Conservation (phyloP, 2,329 filamentous ascomycete genomes). For the Cordyceps cateniannulata region DNA sequence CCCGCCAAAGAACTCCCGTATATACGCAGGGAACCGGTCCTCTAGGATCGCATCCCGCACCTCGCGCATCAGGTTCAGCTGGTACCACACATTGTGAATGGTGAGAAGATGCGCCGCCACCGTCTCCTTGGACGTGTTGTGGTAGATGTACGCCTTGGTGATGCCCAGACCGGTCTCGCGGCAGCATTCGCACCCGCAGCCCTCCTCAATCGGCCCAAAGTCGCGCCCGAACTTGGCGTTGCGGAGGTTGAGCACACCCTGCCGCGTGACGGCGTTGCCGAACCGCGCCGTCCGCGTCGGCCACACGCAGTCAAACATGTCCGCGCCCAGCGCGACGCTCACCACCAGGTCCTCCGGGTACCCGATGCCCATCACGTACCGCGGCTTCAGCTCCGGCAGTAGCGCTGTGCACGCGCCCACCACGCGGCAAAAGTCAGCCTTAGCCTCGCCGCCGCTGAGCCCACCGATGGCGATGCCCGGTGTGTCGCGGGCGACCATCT, state of each 20-base stretch:
- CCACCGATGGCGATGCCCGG: constrained; percentile 96
- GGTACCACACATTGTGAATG: constrained; percentile 93
- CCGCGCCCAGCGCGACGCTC: constrained; percentile 85
- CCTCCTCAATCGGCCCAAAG: constrained; percentile 76
- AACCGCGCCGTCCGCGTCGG: constrained; percentile 93
- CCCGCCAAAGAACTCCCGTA: constrained; percentile 70
- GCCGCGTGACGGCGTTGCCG: constrained; percentile 81
- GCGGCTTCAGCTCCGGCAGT: constrained; percentile 84
- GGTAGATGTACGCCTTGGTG: constrained; percentile 83
- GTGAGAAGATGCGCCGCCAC: constrained; percentile 79
- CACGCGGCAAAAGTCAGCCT: constrained; percentile 84
- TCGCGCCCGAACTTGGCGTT: constrained; percentile 70
- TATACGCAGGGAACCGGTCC: constrained; percentile 71
- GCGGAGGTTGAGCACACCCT: constrained; percentile 78
- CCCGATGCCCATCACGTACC: constrained; percentile 98
- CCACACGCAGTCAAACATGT: constrained; percentile 99
- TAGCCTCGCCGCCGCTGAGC: constrained; percentile 89
- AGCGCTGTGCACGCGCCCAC: constrained; percentile 79
- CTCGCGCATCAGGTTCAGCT: constrained; percentile 74
- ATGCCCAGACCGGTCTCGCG: constrained; percentile 67
- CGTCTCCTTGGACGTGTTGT: constrained; percentile 90
- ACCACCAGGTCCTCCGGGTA: constrained; percentile 96
- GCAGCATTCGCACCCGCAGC: constrained; percentile 77
- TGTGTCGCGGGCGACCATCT: constrained; percentile 86
- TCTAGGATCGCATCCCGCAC: constrained; percentile 72